Percentiles rank a stretch among this genome's conserved stretches.
Conservation (phyloP, 2,329 filamentous ascomycete genomes). For the Phialocephala sp. region DNA sequence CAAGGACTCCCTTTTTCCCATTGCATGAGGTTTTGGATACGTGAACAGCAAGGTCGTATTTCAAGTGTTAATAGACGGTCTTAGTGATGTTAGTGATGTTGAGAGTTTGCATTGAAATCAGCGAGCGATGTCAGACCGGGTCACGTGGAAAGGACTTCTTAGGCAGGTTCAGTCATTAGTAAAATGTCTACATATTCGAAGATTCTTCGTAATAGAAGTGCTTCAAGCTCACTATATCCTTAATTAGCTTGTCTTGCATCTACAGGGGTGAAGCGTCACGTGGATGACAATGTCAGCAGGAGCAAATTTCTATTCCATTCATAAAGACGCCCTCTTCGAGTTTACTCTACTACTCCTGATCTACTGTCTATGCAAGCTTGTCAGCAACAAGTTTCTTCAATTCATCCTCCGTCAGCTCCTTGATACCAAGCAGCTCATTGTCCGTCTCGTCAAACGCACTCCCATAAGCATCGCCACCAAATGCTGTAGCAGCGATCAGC, state of each 20-base stretch:
- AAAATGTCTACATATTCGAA: too few species aligned
- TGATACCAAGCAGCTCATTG: constrained; percentile 67
- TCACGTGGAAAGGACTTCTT: too few species aligned
- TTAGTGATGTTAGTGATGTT: too few species aligned
- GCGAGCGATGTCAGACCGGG: too few species aligned
- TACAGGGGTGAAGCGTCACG: not conserved
- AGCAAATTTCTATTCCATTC: not conserved
- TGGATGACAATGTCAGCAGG: not conserved
- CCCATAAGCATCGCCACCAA: constrained; percentile 45
- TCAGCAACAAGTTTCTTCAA: constrained; percentile 40
- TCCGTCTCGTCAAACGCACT: constrained; percentile 47
- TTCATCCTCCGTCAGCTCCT: constrained; percentile 65
- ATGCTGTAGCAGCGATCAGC: constrained; percentile 42
- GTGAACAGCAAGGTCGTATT: too few species aligned
- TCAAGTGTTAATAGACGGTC: too few species aligned
- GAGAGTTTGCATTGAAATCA: too few species aligned
- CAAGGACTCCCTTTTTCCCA: not conserved
- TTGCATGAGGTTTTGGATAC: not conserved
- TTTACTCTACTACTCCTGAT: not conserved
- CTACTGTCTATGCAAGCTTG: constrained; percentile 20
- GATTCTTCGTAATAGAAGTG: too few species aligned
- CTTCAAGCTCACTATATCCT: not conserved
- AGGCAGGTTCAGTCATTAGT: too few species aligned
- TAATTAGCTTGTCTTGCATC: not conserved
- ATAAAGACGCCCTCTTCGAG: not conserved